Percentiles rank a stretch among this genome's conserved stretches.
Conservation (phyloP, 2,329 filamentous ascomycete genomes). For the Cytospora schulzeri region DNA sequence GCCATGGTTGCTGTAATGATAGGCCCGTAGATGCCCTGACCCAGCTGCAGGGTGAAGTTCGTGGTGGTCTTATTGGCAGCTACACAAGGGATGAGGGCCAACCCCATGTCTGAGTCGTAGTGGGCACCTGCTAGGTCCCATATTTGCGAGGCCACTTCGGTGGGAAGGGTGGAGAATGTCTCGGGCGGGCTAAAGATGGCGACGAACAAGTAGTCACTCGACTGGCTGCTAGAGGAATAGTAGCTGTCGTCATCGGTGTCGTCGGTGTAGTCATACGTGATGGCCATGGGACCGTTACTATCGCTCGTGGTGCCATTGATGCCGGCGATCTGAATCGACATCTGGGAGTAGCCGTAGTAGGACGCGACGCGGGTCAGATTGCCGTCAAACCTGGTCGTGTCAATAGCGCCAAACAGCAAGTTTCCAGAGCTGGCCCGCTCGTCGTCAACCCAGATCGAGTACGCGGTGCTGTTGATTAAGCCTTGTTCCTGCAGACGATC, state of each 20-base stretch:
- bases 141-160: conserved; percentile 32
- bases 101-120: conserved; percentile 23
- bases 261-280: conserved; percentile 2
- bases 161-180: conserved; percentile 33
- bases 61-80: conserved; percentile 30
- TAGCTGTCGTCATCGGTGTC: background rate
- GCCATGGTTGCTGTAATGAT: conserved; percentile 32
- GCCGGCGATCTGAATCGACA: conserved; percentile 11
- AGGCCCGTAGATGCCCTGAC: conserved; percentile 31
- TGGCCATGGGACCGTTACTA: conserved; percentile 13
- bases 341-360: conserved; percentile 1
- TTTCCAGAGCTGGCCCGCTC: conserved; percentile 33
- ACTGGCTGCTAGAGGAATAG: conserved; percentile 2
- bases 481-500: conserved; percentile 34
- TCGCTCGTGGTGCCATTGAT: conserved; percentile 24
- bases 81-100: conserved; percentile 34
- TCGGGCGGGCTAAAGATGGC: conserved; percentile 31
- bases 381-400: conserved; percentile 33
- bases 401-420: conserved; percentile 38
- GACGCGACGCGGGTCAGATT: conserved; percentile 14
- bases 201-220: conserved; percentile 18
- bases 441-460: conserved; percentile 39
- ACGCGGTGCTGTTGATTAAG: conserved; percentile 35
- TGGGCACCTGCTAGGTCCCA: conserved; percentile 35
- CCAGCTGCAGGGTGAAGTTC: conserved; percentile 34